Evolutionary conservation across 169 alveolate species (phyloP).

Genomic region (Eimeria acervulina): DNA sequence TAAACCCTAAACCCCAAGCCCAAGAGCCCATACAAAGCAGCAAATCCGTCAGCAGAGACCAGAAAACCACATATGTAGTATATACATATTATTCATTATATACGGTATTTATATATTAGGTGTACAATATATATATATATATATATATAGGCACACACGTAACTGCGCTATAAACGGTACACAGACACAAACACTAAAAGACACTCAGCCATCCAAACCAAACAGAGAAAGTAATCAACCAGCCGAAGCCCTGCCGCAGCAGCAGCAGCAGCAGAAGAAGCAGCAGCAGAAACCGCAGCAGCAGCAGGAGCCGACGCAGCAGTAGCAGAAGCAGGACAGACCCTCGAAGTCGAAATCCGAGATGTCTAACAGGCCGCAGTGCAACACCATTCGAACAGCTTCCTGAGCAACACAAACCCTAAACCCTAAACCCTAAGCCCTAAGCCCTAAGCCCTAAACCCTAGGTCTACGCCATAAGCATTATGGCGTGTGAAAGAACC

Average conservation of each 20-base stretch:
- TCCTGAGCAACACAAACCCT: conserved; percentile 19
- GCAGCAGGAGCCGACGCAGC: neutral
- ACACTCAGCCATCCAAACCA: neutral
- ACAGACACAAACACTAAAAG: neutral
- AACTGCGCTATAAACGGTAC: too few species aligned
- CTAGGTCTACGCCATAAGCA: too few species aligned
- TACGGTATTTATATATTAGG: too few species aligned
- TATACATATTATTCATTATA: too few species aligned
- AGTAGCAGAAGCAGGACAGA: neutral
- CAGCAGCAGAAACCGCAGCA: neutral
- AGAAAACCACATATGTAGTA: too few species aligned
- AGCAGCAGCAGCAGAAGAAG: neutral
- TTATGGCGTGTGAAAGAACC: too few species aligned
- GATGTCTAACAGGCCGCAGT: conserved; percentile 33
- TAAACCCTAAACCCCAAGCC: neutral
- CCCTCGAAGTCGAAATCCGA: conserved; percentile 41
- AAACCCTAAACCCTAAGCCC: conserved; percentile 18
- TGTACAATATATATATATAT: too few species aligned
- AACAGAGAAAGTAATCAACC: neutral
- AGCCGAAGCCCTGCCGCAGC: too few species aligned
- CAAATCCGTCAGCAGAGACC: neutral
- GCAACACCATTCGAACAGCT: conserved; percentile 41
- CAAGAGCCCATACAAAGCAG: neutral
- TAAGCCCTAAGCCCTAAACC: neutral
- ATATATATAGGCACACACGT: too few species aligned